Evolutionary conservation across 805 yeast genomes (phyloP), one percentile per base, ranked within the genome.

Genomic region (Tetrapisispora taiwanensis): DNA sequence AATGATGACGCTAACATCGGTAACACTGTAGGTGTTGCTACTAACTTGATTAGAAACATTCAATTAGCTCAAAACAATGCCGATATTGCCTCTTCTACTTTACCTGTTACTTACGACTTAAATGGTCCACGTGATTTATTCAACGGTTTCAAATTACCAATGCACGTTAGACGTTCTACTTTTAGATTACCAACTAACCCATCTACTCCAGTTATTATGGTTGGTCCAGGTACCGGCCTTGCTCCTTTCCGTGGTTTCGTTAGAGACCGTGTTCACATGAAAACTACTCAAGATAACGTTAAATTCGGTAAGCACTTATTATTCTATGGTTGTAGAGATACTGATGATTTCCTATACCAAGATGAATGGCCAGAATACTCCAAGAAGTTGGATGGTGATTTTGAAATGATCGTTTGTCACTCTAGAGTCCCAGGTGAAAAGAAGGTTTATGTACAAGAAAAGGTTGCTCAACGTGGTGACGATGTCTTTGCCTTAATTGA

Each of bases 141-240:
- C 32, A 55, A 59, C 3, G 47, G 63, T 40, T 75, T 50, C 60
- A 84, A 81, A 57, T 71, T 88, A 43, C 97, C 97, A 4, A 81
- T 92, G 35, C 96, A 89, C 62, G 83, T 92, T 39, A 85, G 97
- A 67, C 87, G 92, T 66, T 89, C 97, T 7, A 84, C 90, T 46
- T 92, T 90, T 73, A 89, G 88, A 71, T 73, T 92, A 51, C 98
- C 98, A 18, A 73, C 88, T 7, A 85, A 86, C 59, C 82, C 94
- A 28, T 65, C 75, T 3, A 78, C 81, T 28, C 97, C 97, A 15
- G 74, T 90, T 19, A 87, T 90, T 55, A 77, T 89, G 83, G 75
- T 90, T 58, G 98, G 98, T 26, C 97, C 98, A 38, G 98, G 98
- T 52, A 92, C 98, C 3, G 98, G 98, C 64, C 90, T 90, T 41